Conservation (phyloP, 2,329 filamentous ascomycete species). For the Colletotrichum tamarilloi region DNA sequence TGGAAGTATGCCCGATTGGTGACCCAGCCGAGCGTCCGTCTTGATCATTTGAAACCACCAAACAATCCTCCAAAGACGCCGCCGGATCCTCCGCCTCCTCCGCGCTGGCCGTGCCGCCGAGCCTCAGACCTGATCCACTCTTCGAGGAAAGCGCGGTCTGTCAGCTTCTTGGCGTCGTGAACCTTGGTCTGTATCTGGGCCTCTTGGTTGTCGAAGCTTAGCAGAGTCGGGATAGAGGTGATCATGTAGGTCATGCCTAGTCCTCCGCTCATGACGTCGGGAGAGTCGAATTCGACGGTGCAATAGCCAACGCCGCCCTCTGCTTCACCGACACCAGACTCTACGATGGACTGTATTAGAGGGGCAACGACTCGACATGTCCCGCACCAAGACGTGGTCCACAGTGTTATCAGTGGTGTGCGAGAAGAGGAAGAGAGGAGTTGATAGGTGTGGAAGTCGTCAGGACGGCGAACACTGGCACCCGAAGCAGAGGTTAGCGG, state of each 20-base stretch:
- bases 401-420: conserved; percentile 68
- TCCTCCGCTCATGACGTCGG: conserved; percentile 63
- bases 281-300: conserved; percentile 66
- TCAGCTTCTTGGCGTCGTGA: conserved; percentile 59
- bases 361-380: conserved; percentile 64
- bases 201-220: conserved; percentile 68
- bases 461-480: conserved; percentile 63
- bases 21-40: neutral
- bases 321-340: conserved; percentile 62
- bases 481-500: conserved; percentile 6
- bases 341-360: conserved; percentile 59
- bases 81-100: conserved; percentile 53
- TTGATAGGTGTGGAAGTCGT: conserved; percentile 66
- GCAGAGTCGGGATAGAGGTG: conserved; percentile 65
- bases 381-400: conserved; percentile 69
- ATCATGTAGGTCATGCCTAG: conserved; percentile 69
- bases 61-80: conserved; percentile 54
- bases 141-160: conserved; percentile 60
- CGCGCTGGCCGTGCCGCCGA: conserved; percentile 55
- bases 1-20: neutral
- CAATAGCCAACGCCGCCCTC: conserved; percentile 67
- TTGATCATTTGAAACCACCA: conserved; percentile 42
- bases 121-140: conserved; percentile 67
- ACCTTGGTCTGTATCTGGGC: conserved; percentile 61
- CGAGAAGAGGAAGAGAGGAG: conserved; percentile 65